phyloP scores from a whole-genome alignment of 2,329 filamentous ascomycete genomes.

The Ophiocordyceps camponoti-rufipedis region DNA sequence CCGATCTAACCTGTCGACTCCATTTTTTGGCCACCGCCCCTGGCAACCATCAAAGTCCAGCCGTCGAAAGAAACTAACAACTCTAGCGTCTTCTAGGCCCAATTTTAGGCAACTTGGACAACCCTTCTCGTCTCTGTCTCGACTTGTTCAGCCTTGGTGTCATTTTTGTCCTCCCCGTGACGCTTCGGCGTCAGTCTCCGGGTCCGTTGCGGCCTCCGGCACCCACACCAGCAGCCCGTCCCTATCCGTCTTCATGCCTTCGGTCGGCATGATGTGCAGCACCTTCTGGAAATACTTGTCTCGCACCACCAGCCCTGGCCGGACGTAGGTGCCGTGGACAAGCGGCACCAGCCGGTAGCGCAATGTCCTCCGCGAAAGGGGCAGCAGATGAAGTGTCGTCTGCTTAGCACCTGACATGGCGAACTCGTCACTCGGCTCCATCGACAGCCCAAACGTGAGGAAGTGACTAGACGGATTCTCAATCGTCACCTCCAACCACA shows the following conservation, averaged over 20 bases:
- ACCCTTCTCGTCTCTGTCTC: background rate
- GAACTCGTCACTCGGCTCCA: slow-evolving; percentile 87
- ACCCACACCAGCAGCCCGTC: slow-evolving; percentile 48
- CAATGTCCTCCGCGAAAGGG: slow-evolving; percentile 57
- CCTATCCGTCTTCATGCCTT: slow-evolving; percentile 48
- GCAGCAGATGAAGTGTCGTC: slow-evolving; percentile 62
- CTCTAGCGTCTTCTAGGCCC: too few relatives aligned
- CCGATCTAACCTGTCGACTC: background rate
- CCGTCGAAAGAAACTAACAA: background rate
- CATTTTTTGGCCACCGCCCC: too few relatives aligned
- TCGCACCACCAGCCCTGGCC: slow-evolving; percentile 55
- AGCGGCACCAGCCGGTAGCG: slow-evolving; percentile 59
- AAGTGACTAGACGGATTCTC: slow-evolving; percentile 94
- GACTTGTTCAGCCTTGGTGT: background rate
- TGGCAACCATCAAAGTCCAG: too few relatives aligned
- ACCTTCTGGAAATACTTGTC: slow-evolving; percentile 92
- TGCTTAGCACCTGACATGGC: slow-evolving; percentile 83
- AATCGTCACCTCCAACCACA: slow-evolving; percentile 43
- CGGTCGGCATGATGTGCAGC: slow-evolving; percentile 61
- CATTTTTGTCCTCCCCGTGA: background rate
- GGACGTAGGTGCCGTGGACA: slow-evolving; percentile 47
- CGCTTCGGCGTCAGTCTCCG: background rate
- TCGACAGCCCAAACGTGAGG: slow-evolving; percentile 75
- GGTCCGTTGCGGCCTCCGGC: slow-evolving; percentile 12
- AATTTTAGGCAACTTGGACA: too few relatives aligned